phyloP scores from a whole-genome alignment of 805 yeast genomes.

The Candida nitratophila region DNA sequence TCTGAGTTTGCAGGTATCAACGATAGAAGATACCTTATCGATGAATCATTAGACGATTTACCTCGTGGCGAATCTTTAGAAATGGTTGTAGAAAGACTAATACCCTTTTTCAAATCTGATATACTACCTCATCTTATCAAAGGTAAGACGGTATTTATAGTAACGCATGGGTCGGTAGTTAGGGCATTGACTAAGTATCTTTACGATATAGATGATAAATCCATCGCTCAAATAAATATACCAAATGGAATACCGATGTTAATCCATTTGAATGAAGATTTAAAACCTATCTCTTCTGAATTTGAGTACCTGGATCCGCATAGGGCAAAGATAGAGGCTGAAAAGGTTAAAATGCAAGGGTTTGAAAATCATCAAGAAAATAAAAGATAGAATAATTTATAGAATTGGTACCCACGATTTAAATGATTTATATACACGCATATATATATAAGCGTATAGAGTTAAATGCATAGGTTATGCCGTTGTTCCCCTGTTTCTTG shows the following conservation, averaged over 20 bases:
- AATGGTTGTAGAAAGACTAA: constrained; percentile 62
- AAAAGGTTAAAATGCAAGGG: constrained; percentile 75
- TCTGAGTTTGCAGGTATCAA: constrained; percentile 11
- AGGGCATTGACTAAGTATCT: constrained; percentile 67
- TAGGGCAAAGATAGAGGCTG: constrained; percentile 71
- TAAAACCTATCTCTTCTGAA: constrained; percentile 20
- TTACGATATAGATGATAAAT: constrained; percentile 57
- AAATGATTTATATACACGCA: no score
- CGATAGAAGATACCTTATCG: constrained; percentile 30
- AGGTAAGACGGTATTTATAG: constrained; percentile 55
- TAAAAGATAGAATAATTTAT: background rate
- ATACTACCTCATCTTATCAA: constrained; percentile 39
- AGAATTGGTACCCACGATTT: no score
- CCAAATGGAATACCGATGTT: constrained; percentile 82
- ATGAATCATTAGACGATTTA: constrained; percentile 37
- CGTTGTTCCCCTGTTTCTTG: no score
- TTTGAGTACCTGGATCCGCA: constrained; percentile 76
- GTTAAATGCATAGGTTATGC: no score
- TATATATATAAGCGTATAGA: no score
- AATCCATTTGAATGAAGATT: constrained; percentile 47
- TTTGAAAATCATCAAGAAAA: constrained; percentile 18
- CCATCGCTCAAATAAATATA: constrained; percentile 66
- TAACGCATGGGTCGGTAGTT: constrained; percentile 79
- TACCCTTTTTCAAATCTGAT: constrained; percentile 52
- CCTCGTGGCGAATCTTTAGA: constrained; percentile 71